Percentiles rank a stretch among this genome's conserved stretches.
phyloP scores from a whole-genome alignment of 768 basidiomycete genomes.

The Lactarius hatsudake region DNA sequence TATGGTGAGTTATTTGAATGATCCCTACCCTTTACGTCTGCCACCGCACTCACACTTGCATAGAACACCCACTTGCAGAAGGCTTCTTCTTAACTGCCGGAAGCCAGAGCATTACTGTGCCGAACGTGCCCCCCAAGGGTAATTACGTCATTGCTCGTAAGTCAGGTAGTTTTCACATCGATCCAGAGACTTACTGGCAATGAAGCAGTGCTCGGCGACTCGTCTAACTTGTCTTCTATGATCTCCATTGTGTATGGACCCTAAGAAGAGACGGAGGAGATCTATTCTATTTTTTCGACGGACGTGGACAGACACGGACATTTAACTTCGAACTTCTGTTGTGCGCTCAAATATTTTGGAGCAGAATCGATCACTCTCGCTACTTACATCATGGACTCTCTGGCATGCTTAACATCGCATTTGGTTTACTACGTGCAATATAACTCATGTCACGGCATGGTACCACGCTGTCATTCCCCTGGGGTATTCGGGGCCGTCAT shows the following conservation, averaged over 20 bases:
- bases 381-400: slow-evolving; percentile 16
- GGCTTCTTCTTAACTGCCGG: slow-evolving; percentile 4
- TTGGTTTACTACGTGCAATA: slow-evolving; percentile 9
- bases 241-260: slow-evolving; percentile 31
- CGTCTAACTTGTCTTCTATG: slow-evolving; percentile 37
- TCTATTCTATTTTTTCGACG: neutral
- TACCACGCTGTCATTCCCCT: neutral
- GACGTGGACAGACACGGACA: slow-evolving; percentile 7
- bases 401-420: slow-evolving; percentile 10
- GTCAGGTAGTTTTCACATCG: neutral
- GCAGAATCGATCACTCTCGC: neutral
- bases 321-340: slow-evolving; percentile 3
- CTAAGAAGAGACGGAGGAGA: neutral
- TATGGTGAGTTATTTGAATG: slow-evolving; percentile 1
- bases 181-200: neutral
- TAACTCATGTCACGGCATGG: neutral
- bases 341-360: neutral
- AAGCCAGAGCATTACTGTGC: neutral
- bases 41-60: neutral
- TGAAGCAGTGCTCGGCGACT: slow-evolving; percentile 48
- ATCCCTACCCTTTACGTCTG: neutral
- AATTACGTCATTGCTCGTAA: slow-evolving; percentile 19
- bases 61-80: neutral
- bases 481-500: neutral
- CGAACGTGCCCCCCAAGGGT: neutral